Percentiles rank a stretch among this genome's conserved stretches.
These are phyloP conservation scores for Cystobasidiaceae sp. DNA, from an alignment of 1,284 basidiomycete genomes.

Conservation along the genomic window DNA sequence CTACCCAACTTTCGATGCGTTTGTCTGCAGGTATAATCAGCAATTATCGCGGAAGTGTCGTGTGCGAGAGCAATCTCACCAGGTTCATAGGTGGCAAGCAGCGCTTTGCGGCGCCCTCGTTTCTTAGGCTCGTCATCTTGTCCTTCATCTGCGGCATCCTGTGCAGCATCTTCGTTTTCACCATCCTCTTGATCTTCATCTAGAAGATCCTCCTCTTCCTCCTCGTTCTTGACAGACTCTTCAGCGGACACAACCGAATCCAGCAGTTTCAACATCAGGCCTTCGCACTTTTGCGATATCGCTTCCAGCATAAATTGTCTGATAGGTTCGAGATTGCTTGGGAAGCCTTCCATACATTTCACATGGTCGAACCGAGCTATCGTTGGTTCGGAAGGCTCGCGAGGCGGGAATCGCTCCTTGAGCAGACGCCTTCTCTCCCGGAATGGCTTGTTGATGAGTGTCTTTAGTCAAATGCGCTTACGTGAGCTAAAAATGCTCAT, in stretches of 20 bases:
- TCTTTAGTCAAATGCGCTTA: constrained; percentile 49
- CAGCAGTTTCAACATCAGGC: constrained; percentile 84
- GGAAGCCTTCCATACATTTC: constrained; percentile 59
- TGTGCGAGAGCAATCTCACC: constrained; percentile 53
- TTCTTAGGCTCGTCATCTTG: constrained; percentile 37
- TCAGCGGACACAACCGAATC: constrained; percentile 39
- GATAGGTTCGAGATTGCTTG: constrained; percentile 54
- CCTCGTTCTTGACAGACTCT: constrained; percentile 43
- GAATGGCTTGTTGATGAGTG: constrained; percentile 66
- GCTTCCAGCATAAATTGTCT: constrained; percentile 74
- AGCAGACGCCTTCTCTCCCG: constrained; percentile 65
- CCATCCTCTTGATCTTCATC: constrained; percentile 41
- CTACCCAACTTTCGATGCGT: constrained; percentile 48
- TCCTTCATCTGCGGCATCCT: constrained; percentile 33
- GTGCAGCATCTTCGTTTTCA: constrained; percentile 39
- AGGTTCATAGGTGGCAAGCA: constrained; percentile 86
- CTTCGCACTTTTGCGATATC: constrained; percentile 78
- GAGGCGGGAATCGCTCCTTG: constrained; percentile 44
- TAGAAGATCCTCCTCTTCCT: constrained; percentile 34
- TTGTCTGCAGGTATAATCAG: constrained; percentile 42
- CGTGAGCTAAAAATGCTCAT: neutral
- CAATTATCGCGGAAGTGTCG: constrained; percentile 10
- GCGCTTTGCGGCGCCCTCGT: constrained; percentile 56
- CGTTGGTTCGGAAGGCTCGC: constrained; percentile 48
- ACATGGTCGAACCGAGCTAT: constrained; percentile 71